Percentiles rank a stretch among this genome's conserved stretches.
Conservation (phyloP, 495 filamentous ascomycete species). For the Xylaria sp. region DNA sequence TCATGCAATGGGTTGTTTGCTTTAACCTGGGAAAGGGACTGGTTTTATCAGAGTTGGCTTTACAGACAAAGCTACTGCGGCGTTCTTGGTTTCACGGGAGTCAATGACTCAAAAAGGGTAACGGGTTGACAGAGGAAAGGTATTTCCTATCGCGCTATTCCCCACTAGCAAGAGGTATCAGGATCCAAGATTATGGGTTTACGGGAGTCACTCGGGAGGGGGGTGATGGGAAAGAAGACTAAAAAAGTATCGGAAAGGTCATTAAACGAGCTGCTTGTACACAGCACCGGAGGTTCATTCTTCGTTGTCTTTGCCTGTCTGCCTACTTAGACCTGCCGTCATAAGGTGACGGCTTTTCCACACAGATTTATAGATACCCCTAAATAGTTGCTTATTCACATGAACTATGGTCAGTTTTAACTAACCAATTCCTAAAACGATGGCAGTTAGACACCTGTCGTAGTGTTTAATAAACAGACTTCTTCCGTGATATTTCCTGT, state of each 20-base stretch:
- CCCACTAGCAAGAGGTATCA: background rate
- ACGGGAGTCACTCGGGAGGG: background rate
- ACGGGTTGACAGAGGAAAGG: slow-evolving; percentile 1
- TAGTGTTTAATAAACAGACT: background rate
- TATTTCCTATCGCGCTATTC: background rate
- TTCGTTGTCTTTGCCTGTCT: slow-evolving; percentile 3
- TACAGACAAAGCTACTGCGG: background rate
- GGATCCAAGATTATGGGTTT: background rate
- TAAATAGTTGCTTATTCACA: background rate
- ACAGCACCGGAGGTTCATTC: background rate
- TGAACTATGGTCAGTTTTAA: background rate
- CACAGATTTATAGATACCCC: slow-evolving; percentile 19
- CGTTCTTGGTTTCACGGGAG: slow-evolving; percentile 15
- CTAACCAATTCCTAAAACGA: background rate
- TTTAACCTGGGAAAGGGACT: background rate
- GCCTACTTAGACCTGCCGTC: slow-evolving; percentile 15
- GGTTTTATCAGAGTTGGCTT: slow-evolving; percentile 15
- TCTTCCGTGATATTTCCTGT: background rate
- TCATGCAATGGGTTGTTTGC: slow-evolving; percentile 11
- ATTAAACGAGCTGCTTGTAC: slow-evolving; percentile 13
- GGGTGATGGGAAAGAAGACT: background rate
- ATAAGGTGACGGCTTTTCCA: background rate
- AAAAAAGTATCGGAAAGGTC: background rate
- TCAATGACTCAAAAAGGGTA: background rate
- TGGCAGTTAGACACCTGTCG: background rate